These are phyloP conservation scores for Bauhinia variegata DNA, from an alignment of 306 rosid species.

Conservation along the genomic window DNA sequence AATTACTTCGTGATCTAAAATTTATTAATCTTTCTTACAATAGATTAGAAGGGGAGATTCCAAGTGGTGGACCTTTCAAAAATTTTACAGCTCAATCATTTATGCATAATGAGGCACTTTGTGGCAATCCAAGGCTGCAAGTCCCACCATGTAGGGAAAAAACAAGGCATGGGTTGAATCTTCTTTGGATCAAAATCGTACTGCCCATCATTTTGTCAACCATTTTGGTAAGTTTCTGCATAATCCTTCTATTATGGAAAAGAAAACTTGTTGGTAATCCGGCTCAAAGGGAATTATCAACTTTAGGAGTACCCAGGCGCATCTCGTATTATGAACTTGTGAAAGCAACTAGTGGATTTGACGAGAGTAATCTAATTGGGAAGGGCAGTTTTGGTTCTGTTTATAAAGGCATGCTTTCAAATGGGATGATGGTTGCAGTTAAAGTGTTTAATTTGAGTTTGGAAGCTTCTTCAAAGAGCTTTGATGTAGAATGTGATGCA, in stretches of 20 bases:
- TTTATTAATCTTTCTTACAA: too few species aligned
- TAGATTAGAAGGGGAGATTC: too few species aligned
- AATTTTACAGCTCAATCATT: too few species aligned
- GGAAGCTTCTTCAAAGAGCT: too few species aligned
- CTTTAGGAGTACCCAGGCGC: not conserved
- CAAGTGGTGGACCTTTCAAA: too few species aligned
- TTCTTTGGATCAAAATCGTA: not conserved
- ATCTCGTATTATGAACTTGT: not conserved
- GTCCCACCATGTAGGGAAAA: not conserved
- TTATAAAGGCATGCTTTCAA: too few species aligned
- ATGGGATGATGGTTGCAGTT: too few species aligned
- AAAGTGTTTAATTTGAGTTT: too few species aligned
- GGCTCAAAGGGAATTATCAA: not conserved
- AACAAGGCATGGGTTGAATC: not conserved
- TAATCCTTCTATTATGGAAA: too few species aligned
- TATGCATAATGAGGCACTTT: too few species aligned
- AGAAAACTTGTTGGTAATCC: not conserved
- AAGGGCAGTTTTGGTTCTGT: not conserved
- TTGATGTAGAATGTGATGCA: too few species aligned
- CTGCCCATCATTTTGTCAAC: not conserved
- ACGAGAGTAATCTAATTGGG: not conserved
- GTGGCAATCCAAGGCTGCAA: not conserved
- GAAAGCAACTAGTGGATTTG: not conserved
- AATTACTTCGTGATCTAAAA: too few species aligned
- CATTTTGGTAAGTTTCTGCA: not conserved